These are phyloP conservation scores for Mortierella sp. DNA, from an alignment of 371 early-diverging fungal genomes.

Conservation along the genomic window DNA sequence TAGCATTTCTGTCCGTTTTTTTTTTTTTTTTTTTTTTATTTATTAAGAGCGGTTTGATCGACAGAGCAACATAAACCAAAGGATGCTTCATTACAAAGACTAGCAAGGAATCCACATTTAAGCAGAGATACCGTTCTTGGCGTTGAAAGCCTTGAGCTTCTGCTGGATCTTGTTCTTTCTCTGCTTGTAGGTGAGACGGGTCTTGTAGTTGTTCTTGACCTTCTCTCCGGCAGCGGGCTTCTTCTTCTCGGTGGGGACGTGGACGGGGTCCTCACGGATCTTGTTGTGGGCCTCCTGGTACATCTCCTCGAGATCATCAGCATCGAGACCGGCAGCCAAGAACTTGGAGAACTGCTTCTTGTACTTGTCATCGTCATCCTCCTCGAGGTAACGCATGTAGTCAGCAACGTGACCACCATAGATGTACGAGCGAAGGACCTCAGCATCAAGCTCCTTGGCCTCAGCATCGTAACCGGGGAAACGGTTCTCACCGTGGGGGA, in stretches of 20 bases:
- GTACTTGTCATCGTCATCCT: slow-evolving; percentile 99
- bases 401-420: slow-evolving; percentile 98
- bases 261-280: slow-evolving; percentile 92
- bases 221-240: slow-evolving; percentile 71
- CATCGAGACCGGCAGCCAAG: slow-evolving; percentile 91
- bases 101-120: slow-evolving; percentile 33
- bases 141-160: slow-evolving; percentile 86
- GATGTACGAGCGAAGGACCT: slow-evolving; percentile 97
- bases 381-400: slow-evolving; percentile 98
- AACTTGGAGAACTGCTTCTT: slow-evolving; percentile 97
- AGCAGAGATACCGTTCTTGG: slow-evolving; percentile 57
- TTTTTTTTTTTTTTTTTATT: slow-evolving; percentile 19
- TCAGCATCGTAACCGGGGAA: slow-evolving; percentile 98
- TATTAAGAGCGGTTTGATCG: slow-evolving; percentile 19
- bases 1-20: background rate
- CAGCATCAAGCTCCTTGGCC: slow-evolving; percentile 94
- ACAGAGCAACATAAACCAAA: slow-evolving; percentile 16
- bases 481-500: slow-evolving; percentile 98
- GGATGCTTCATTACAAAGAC: slow-evolving; percentile 26
- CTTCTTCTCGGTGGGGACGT: slow-evolving; percentile 81
- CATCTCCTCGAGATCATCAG: slow-evolving; percentile 96
- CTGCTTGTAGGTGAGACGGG: slow-evolving; percentile 90
- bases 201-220: slow-evolving; percentile 69
- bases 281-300: slow-evolving; percentile 95
- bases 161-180: slow-evolving; percentile 89